Base-by-base conservation (phyloP, 805 yeast genomes). In the Pichia paraexigua region DNA sequence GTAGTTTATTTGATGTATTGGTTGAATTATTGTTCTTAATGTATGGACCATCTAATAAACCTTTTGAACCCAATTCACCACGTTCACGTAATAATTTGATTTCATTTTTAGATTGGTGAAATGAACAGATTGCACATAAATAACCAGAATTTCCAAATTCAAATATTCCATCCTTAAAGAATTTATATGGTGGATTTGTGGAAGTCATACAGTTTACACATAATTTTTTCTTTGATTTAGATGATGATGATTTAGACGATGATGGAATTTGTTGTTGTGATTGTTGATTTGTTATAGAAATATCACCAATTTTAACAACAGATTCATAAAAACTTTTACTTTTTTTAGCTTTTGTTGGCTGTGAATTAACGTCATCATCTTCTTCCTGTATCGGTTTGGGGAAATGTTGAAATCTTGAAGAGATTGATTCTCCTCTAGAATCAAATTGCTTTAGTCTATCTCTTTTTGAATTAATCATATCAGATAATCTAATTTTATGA, bases 61-160 rank as follows among this genome's bases (percentile, higher is more conserved):
- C 71, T 27, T 59, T 62, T 9, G 60, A 45, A 4, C 69, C 71
- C 39, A 67, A 43, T 37, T 63, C 63, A 17, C 71, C 71, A 24
- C 70, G 59, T 25, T 59, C 58, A 25, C 71, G 58, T 25, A 68
- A 51, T 21, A 53, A 50, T 28, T 56, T 56, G 1, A 53, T 52
- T 48, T 67, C 65, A 44, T 56, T 50, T 41, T 58, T 57, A 8
- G 56, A 43, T 37, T 66, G 60, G 25, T 59, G 49, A 13, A 53
- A 54, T 22, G 65, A 61, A 47, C 71, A 68, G 20, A 59, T 55
- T 32, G 50, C 24, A 50, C 71, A 68, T 35, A 68, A 53, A n/a
- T 60, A 55, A 1, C 71, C 71, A 2, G 70, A 58, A 54, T 68
- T 68, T 12, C 68, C 71, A 47, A 60, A 60, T 53, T 66, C 68